Evolutionary conservation across 2,329 filamentous ascomycete genomes (phyloP).

Genomic region (Dactylellina haptotyla): DNA sequence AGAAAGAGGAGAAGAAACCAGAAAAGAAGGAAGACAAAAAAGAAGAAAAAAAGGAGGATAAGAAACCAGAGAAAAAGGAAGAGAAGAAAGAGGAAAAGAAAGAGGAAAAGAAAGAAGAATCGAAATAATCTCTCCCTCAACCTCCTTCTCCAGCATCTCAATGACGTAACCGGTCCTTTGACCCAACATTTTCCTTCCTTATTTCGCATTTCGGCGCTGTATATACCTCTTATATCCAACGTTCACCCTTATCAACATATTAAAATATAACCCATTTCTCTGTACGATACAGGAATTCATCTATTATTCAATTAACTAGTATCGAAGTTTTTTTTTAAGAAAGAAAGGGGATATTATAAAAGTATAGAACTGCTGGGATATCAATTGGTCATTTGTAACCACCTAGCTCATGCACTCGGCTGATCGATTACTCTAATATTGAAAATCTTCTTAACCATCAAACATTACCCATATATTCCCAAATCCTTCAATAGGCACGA

Average conservation of each 20-base stretch:
- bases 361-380: too few species aligned
- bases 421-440: too few species aligned
- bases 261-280: not conserved
- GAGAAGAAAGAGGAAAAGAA: conserved; percentile 52
- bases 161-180: too few species aligned
- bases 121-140: too few species aligned
- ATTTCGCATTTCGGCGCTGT: conserved; percentile 5
- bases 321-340: too few species aligned
- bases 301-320: too few species aligned
- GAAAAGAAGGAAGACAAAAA: conserved; percentile 17
- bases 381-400: too few species aligned
- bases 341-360: too few species aligned
- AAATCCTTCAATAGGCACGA: not conserved
- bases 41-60: not conserved
- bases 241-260: not conserved
- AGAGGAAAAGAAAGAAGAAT: conserved; percentile 44
- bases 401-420: too few species aligned
- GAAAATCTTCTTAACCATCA: not conserved
- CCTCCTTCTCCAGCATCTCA: too few species aligned
- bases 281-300: conserved; percentile 3
- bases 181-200: not conserved
- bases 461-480: not conserved
- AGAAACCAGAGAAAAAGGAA: conserved; percentile 7
- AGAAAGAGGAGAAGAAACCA: conserved; percentile 14
- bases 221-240: not conserved